phyloP scores from a whole-genome alignment of 768 basidiomycete species.

The Xerocomellus amylosporus region DNA sequence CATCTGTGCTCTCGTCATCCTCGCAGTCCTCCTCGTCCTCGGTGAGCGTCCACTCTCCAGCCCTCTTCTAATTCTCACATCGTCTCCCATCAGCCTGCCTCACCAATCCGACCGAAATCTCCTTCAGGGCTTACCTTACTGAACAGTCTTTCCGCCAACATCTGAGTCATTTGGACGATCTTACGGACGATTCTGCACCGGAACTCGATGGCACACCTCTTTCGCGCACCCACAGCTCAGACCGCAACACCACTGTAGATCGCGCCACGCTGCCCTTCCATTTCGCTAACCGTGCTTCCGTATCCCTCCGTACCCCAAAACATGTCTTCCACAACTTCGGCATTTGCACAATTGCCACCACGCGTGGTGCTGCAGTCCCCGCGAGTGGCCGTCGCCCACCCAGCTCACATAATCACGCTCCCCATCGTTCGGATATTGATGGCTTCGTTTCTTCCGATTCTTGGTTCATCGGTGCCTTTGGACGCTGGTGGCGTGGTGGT shows the following conservation, averaged over 20 bases:
- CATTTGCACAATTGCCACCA: conserved; percentile 77
- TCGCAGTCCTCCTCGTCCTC: conserved; percentile 66
- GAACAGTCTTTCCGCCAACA: conserved; percentile 96
- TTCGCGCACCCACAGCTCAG: conserved; percentile 25
- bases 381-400: conserved; percentile 60
- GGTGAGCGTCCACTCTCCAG: conserved; percentile 45
- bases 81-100: conserved; percentile 67
- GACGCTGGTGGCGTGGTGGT: conserved; percentile 87
- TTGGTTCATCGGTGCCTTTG: conserved; percentile 91
- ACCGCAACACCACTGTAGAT: conserved; percentile 19
- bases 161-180: conserved; percentile 78
- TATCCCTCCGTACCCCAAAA: conserved; percentile 89
- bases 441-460: conserved; percentile 63
- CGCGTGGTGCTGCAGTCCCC: conserved; percentile 30
- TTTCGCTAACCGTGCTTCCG: conserved; percentile 90
- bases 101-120: conserved; percentile 91
- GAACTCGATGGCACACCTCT: conserved; percentile 34
- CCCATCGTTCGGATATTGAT: conserved; percentile 37
- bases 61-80: not conserved
- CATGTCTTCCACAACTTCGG: conserved; percentile 85
- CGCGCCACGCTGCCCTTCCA: conserved; percentile 50
- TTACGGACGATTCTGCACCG: conserved; percentile 45
- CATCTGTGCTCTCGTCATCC: conserved; percentile 65
- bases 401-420: conserved; percentile 17
- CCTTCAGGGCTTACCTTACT: conserved; percentile 94